These are phyloP conservation scores for Bassia scoparia DNA, from an alignment of 148 eudicot genomes.

Conservation along the genomic window DNA sequence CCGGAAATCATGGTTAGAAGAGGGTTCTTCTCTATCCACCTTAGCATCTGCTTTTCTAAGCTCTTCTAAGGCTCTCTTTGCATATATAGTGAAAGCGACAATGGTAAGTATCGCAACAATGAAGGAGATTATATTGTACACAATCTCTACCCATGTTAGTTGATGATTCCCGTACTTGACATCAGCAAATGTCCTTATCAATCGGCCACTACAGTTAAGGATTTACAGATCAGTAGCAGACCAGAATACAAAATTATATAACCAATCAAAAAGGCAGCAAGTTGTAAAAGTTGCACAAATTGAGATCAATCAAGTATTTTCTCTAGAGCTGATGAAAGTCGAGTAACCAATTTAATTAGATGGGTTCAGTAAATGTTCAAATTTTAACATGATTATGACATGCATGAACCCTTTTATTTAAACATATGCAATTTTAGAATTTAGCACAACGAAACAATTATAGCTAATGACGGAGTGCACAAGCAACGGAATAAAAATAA, in stretches of 20 bases:
- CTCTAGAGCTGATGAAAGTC: neutral
- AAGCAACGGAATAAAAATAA: neutral
- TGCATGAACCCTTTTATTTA: neutral
- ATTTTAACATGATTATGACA: neutral
- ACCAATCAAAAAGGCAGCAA: neutral
- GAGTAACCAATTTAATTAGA: neutral
- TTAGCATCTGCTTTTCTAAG: slow-evolving; percentile 46
- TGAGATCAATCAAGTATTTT: too few relatives aligned
- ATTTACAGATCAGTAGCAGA: neutral
- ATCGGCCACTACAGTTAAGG: slow-evolving; percentile 64
- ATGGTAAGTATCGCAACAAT: slow-evolving; percentile 55
- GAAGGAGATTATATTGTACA: slow-evolving; percentile 77
- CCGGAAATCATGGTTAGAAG: slow-evolving; percentile 25
- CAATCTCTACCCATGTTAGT: slow-evolving; percentile 70
- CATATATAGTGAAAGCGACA: slow-evolving; percentile 70
- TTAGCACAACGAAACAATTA: too few relatives aligned
- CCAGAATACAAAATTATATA: neutral
- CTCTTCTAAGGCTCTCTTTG: slow-evolving; percentile 66
- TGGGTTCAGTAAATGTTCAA: neutral
- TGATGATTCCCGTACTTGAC: slow-evolving; percentile 79
- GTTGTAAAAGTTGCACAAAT: neutral
- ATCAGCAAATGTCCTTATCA: slow-evolving; percentile 83
- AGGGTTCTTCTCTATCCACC: slow-evolving; percentile 31
- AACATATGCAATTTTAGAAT: neutral
- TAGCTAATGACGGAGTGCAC: neutral